Base-by-base conservation (phyloP, 139 green algal genomes). In the Chlamydomonas sphaeroides region DNA sequence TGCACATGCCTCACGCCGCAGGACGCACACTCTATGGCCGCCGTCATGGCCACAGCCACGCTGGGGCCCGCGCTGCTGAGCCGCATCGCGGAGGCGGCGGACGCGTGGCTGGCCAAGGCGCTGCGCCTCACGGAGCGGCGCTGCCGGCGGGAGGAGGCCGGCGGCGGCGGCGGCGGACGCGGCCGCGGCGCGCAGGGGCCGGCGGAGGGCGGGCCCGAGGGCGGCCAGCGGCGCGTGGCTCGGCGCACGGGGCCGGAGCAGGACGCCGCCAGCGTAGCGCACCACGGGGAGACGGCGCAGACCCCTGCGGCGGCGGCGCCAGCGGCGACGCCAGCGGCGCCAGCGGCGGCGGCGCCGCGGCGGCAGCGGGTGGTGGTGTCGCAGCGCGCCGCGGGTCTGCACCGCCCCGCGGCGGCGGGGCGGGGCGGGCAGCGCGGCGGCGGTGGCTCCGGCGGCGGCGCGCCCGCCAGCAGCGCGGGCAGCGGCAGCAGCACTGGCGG, bases 181-280 rank as follows among this genome's bases (percentile, higher is more conserved):
- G 32, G 8, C 33, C 23, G 17, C 7, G 68, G 48, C 48, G 69
- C 39, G 3, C 2, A 25, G 21, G 10, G 38, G 28, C 10, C 7
- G 25, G 28, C 17, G 66, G n/a, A 28, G 66, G 66, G 23, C 8
- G 1, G 62, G 5, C 20, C 36, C 18, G 56, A 68, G 15, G n/a
- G n/a, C 33, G 35, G 10, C 72, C 72, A 20, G 42, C 56, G 33
- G 48, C 48, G 38, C 72, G 72, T 80, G 23, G 26, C 57, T 5
- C 72, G 72, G 5, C 56, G 28, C 26, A 45, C 56, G 25, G n/a
- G n/a, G n/a, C 6, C 45, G 38, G 48, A 15, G 28, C 36, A 80
- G 72, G 72, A 80, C 28, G 72, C 72, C 23, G 72, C 72, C 2
- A 56, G 38, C 1, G 56, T 68, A 30, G 72, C 72, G 21, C 57